Evolutionary conservation across 2,329 filamentous ascomycete genomes (phyloP).

Genomic region (Salinomyces thailandicus): DNA sequence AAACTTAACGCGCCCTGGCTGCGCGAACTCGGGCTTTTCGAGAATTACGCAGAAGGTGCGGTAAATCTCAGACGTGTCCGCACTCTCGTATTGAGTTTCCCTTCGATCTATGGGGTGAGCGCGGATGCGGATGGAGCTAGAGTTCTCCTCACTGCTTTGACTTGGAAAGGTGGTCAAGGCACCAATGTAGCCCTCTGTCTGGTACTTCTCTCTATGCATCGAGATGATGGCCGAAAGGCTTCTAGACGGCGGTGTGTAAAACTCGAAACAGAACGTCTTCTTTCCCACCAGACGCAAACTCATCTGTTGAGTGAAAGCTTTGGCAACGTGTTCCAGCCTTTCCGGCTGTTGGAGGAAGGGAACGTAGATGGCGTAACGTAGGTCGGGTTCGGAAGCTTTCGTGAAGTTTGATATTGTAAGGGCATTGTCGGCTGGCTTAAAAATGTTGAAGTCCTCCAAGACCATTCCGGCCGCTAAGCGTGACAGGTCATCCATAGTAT

Average conservation of each 20-base stretch:
- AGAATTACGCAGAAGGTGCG: background rate
- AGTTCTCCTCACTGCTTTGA: background rate
- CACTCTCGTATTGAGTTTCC: background rate
- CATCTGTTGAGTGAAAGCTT: background rate
- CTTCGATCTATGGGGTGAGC: background rate
- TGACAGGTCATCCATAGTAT: background rate
- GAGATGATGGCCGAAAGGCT: background rate
- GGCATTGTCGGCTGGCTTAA: background rate
- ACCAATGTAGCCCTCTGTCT: background rate
- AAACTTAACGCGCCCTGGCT: background rate
- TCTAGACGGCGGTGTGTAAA: background rate
- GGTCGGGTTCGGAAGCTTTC: background rate
- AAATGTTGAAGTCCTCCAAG: background rate
- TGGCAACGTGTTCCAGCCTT: background rate
- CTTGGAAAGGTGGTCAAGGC: background rate
- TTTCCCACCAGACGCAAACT: background rate
- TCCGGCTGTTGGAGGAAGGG: background rate
- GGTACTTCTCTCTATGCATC: background rate
- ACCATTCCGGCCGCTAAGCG: background rate
- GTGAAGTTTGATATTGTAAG: background rate
- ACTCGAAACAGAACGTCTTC: background rate
- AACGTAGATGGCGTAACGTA: background rate
- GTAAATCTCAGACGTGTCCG: background rate
- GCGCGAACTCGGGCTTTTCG: background rate
- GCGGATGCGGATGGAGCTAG: background rate